Base-by-base conservation (phyloP, 2,329 filamentous ascomycete species). In the Stemphylium lycopersici region DNA sequence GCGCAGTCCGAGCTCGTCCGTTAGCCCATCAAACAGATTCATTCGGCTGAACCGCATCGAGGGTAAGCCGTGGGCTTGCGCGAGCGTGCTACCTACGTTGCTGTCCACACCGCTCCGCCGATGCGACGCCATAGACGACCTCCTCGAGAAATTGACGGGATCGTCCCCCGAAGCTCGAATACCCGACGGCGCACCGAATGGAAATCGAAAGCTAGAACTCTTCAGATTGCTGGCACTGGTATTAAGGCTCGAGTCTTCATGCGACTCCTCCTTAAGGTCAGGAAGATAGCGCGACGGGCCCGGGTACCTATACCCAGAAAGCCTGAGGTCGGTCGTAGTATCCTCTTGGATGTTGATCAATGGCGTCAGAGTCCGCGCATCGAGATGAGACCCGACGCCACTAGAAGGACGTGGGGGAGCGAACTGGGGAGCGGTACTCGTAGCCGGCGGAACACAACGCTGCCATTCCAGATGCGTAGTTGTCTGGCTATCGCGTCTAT, bases 1-100 rank as follows among this genome's bases (percentile, higher is more conserved):
- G 7, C 72, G 74, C 20, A 73, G 60, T 12, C 77, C 77, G 18
- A 80, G 61, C 15, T 75, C 78, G 36, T 79, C 77, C 29, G 78
- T 77, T 26, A 81, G 59, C 62, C 76, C 79, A 36, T 77, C 75
- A 47, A 80, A 71, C 40, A 81, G 64, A 58, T 81, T 74, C 62
- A 77, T 76, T 6, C 72, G 72, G 54, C 79, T 81, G 67, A 81
- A 81, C 55, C 80, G 77, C 55, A 82, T 70, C 6, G 77, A 79
- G 12, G 79, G 79, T 26, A 82, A 69, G 12, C 76, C 72, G 48
- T 75, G 71, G 36, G 71, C 71, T 38, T 67, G 61, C 22, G 57
- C 60, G 33, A 69, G 53, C 15, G 44, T 61, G 36, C 52, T 63
- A n/a, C 63, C 62, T 7, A 69, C 49, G 15, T 42, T 65, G 40